These are phyloP conservation scores for Apiotrichum gamsii DNA, from an alignment of 1,284 basidiomycete genomes.

Conservation along the genomic window DNA sequence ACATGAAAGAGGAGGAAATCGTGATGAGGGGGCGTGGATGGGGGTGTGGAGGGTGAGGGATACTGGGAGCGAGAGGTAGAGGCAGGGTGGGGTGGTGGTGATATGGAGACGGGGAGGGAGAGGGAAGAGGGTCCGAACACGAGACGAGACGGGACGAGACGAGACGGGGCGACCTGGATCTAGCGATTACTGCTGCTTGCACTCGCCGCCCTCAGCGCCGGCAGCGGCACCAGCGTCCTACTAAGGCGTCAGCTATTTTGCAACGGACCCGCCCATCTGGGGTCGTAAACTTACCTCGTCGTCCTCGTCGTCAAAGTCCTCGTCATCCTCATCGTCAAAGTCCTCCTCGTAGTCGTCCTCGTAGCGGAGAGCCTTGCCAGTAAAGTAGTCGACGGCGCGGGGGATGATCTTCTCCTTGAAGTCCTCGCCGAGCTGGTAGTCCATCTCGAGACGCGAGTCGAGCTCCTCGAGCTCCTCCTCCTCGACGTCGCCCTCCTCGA, in stretches of 20 bases:
- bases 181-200: slow-evolving; percentile 41
- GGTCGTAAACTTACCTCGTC: slow-evolving; percentile 24
- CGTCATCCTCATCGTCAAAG: slow-evolving; percentile 57
- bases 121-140: neutral
- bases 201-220: slow-evolving; percentile 29
- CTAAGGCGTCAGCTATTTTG: slow-evolving; percentile 11
- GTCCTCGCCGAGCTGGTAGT: slow-evolving; percentile 98
- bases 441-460: slow-evolving; percentile 87
- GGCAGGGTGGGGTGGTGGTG: neutral
- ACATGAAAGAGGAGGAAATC: neutral
- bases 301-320: slow-evolving; percentile 50
- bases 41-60: neutral
- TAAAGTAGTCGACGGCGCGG: slow-evolving; percentile 91
- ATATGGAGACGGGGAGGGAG: neutral
- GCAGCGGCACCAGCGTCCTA: slow-evolving; percentile 26
- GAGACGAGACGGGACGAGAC: neutral
- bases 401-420: slow-evolving; percentile 97
- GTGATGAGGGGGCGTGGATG: neutral
- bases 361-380: slow-evolving; percentile 88
- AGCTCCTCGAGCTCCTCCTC: slow-evolving; percentile 84
- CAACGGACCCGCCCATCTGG: neutral
- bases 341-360: slow-evolving; percentile 71
- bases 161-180: neutral
- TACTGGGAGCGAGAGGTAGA: too few species aligned
- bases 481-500: slow-evolving; percentile 69